Conservation (phyloP, 106 monocot genomes). For the Phalaenopsis aphrodite region DNA sequence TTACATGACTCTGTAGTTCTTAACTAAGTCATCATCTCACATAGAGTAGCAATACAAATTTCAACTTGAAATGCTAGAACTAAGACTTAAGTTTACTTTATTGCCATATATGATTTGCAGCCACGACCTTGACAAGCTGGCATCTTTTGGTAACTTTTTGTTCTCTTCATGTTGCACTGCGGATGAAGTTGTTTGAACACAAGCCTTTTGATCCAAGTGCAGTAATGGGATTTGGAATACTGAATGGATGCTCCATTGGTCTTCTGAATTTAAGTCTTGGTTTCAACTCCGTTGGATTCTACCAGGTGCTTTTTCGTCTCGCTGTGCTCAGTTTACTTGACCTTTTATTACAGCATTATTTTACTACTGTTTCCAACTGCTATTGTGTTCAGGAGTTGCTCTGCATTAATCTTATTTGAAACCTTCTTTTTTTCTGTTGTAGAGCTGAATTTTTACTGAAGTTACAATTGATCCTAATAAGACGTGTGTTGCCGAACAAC, state of each 20-base stretch:
- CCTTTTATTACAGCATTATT: not conserved
- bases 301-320: conserved; percentile 34
- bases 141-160: conserved; percentile 76
- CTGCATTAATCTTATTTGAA: not conserved
- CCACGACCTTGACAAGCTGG: conserved; percentile 75
- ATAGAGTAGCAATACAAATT: not conserved
- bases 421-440: not conserved
- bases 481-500: not conserved
- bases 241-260: conserved; percentile 71
- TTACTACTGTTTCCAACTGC: not conserved
- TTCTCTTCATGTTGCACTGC: conserved; percentile 58
- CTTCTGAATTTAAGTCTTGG: conserved; percentile 64
- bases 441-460: not conserved
- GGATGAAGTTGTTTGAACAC: conserved; percentile 66
- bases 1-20: not conserved
- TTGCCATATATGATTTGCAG: conserved; percentile 26
- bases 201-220: conserved; percentile 70
- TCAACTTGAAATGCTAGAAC: not conserved
- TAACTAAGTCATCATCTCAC: not conserved
- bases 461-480: not conserved
- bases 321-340: not conserved
- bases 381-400: not conserved
- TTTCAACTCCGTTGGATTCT: conserved; percentile 76
- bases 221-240: conserved; percentile 71
- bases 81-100: not conserved